A percentile compares a stretch with the other conserved stretches of the same genome.
These are phyloP conservation scores for Yarrowia porcina DNA, from an alignment of 805 yeast species.

Conservation along the genomic window DNA sequence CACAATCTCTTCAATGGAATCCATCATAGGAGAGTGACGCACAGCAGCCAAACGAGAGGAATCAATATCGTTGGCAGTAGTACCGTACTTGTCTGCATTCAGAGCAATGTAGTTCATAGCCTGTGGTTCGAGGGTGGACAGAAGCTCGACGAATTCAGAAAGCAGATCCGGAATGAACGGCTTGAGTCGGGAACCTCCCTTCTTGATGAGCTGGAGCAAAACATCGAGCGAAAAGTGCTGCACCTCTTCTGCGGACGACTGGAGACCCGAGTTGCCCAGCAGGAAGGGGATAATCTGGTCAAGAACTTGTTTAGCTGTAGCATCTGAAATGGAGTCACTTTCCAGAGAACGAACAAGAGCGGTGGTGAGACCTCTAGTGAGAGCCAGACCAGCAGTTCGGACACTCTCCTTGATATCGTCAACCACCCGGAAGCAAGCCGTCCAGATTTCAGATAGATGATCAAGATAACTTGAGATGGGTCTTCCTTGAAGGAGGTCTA, in stretches of 20 bases:
- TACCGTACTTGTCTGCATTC: slow-evolving; percentile 83
- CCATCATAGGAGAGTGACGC: slow-evolving; percentile 84
- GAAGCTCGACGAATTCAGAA: slow-evolving; percentile 62
- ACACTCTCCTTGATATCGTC: slow-evolving; percentile 96
- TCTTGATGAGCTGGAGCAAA: slow-evolving; percentile 64
- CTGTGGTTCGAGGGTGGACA: slow-evolving; percentile 91
- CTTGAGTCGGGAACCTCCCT: slow-evolving; percentile 53
- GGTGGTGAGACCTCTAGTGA: slow-evolving; percentile 65
- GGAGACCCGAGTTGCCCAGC: slow-evolving; percentile 71
- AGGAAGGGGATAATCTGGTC: slow-evolving; percentile 70
- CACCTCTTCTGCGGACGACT: slow-evolving; percentile 84
- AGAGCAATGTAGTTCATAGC: slow-evolving; percentile 77
- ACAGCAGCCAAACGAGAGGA: slow-evolving; percentile 69
- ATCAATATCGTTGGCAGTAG: slow-evolving; percentile 70
- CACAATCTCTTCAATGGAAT: slow-evolving; percentile 69
- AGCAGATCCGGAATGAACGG: slow-evolving; percentile 68
- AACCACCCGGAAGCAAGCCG: slow-evolving; percentile 79
- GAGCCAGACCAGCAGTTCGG: slow-evolving; percentile 67
- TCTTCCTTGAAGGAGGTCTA: slow-evolving; percentile 64
- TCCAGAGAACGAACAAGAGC: slow-evolving; percentile 54
- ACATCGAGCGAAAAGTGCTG: slow-evolving; percentile 73
- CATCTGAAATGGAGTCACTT: slow-evolving; percentile 42
- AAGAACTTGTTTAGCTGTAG: slow-evolving; percentile 46
- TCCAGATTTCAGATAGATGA: slow-evolving; percentile 62
- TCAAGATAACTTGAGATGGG: slow-evolving; percentile 48